Percentiles rank a stretch among this genome's conserved stretches.
Evolutionary conservation across 75 land plant genomes (phyloP).

Genomic region (Larix kaempferi): DNA sequence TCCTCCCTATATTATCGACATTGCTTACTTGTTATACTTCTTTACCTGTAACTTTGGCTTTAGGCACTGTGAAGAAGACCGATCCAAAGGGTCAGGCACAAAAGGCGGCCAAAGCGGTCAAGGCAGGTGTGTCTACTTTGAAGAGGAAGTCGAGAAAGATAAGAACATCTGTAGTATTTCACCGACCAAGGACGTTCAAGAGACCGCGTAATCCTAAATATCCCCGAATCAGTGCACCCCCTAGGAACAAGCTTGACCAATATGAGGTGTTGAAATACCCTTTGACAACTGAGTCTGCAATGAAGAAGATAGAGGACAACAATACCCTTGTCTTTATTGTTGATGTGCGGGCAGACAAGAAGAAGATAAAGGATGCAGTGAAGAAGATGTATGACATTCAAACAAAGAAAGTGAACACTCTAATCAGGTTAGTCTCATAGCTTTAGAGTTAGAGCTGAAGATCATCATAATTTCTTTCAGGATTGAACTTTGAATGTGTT

Average conservation of each 20-base stretch:
- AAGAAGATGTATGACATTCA: slow-evolving; percentile 63
- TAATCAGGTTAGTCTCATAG: slow-evolving; percentile 37
- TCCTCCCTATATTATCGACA: too few relatives aligned
- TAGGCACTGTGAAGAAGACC: slow-evolving; percentile 13
- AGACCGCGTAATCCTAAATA: slow-evolving; percentile 42
- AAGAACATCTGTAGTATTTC: slow-evolving; percentile 58
- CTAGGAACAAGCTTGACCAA: slow-evolving; percentile 56
- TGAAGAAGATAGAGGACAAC: slow-evolving; percentile 63
- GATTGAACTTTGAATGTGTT: background rate
- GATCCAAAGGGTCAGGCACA: slow-evolving; percentile 34
- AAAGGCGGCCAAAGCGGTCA: slow-evolving; percentile 59
- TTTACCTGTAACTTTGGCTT: too few relatives aligned
- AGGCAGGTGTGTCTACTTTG: slow-evolving; percentile 18
- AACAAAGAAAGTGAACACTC: slow-evolving; percentile 60
- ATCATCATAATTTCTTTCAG: background rate
- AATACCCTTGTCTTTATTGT: slow-evolving; percentile 60
- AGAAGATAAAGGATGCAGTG: slow-evolving; percentile 49
- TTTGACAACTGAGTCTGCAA: slow-evolving; percentile 54
- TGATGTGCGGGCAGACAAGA: slow-evolving; percentile 58
- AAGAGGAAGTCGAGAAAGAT: slow-evolving; percentile 44
- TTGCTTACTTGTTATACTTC: too few relatives aligned
- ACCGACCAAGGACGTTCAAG: slow-evolving; percentile 48
- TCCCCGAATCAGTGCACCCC: slow-evolving; percentile 47
- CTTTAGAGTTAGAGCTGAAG: background rate
- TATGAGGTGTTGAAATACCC: slow-evolving; percentile 56